Conservation (phyloP, 371 early-diverging fungal species). For the Lichtheimia ornata region DNA sequence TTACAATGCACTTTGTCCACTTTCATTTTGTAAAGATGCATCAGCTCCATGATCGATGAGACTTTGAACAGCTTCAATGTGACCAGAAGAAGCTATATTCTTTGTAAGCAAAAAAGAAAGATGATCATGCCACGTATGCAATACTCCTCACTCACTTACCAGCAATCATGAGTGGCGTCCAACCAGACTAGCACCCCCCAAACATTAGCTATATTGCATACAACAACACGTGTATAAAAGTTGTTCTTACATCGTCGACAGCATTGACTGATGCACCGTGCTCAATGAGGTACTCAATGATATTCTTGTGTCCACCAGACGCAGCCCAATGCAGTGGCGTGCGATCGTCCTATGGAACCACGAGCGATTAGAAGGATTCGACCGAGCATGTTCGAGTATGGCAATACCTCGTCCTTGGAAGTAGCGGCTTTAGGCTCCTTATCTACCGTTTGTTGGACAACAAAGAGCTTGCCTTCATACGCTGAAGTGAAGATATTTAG, state of each 20-base stretch:
- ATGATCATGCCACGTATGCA: not conserved
- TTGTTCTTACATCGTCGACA: conserved; percentile 49
- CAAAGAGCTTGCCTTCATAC: conserved; percentile 54
- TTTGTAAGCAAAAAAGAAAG: conserved; percentile 1
- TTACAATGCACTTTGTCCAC: conserved; percentile 59
- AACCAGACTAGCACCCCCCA: conserved; percentile 37
- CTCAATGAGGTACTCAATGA: conserved; percentile 68
- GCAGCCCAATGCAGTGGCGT: conserved; percentile 56
- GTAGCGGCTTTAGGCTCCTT: conserved; percentile 42
- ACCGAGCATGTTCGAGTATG: not conserved
- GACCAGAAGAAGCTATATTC: conserved; percentile 55
- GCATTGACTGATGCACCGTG: conserved; percentile 57
- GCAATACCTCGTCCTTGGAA: conserved; percentile 55
- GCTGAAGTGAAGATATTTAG: conserved; percentile 51
- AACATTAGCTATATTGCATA: not conserved
- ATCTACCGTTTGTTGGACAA: conserved; percentile 56
- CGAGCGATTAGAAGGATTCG: not conserved
- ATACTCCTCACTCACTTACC: no score
- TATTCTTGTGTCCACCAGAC: conserved; percentile 66
- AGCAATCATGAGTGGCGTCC: conserved; percentile 68
- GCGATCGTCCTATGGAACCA: conserved; percentile 29
- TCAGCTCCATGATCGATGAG: conserved; percentile 52
- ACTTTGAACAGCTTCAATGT: conserved; percentile 37
- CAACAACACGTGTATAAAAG: not conserved
- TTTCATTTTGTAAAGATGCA: conserved; percentile 49